Evolutionary conservation across 768 basidiomycete genomes (phyloP).

Genomic region (Trametes elegans): DNA sequence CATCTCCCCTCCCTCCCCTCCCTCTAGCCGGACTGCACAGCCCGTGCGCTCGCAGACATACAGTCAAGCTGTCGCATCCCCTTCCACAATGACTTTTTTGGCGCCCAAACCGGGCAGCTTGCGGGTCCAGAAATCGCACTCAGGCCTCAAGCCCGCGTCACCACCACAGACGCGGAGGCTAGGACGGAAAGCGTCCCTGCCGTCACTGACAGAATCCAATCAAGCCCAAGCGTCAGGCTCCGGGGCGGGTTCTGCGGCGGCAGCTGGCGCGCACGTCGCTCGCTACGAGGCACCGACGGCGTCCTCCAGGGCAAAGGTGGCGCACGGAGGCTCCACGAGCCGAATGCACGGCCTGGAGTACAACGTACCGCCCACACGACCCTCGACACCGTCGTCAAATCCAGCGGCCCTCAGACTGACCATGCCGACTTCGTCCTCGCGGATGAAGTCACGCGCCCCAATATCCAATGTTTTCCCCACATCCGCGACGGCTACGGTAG

Average conservation of each 20-base stretch:
- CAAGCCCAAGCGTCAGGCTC: slow-evolving; percentile 57
- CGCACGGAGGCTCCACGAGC: slow-evolving; percentile 56
- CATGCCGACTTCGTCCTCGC: slow-evolving; percentile 76
- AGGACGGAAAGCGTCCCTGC: slow-evolving; percentile 75
- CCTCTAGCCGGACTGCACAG: slow-evolving; percentile 41
- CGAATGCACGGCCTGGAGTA: slow-evolving; percentile 59
- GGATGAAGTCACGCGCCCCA: slow-evolving; percentile 70
- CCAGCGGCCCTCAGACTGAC: slow-evolving; percentile 77
- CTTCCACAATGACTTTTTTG: slow-evolving; percentile 54
- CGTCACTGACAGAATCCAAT: slow-evolving; percentile 62
- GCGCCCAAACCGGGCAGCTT: slow-evolving; percentile 70
- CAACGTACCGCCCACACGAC: slow-evolving; percentile 71
- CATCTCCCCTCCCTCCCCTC: slow-evolving; percentile 59
- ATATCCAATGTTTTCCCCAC: slow-evolving; percentile 73
- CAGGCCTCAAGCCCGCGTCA: slow-evolving; percentile 74
- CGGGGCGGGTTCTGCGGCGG: slow-evolving; percentile 36
- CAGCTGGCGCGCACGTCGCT: slow-evolving; percentile 38
- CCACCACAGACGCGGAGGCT: slow-evolving; percentile 62
- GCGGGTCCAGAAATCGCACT: slow-evolving; percentile 82
- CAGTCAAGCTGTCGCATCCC: slow-evolving; percentile 52
- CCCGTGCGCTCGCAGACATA: slow-evolving; percentile 57
- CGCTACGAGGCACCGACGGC: slow-evolving; percentile 80
- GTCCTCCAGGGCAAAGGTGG: slow-evolving; percentile 70
- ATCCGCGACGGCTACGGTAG: slow-evolving; percentile 31
- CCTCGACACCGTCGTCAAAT: slow-evolving; percentile 78